Evolutionary conservation across 345 rosid species (phyloP).

Genomic region (Moricandia moricandioides): DNA sequence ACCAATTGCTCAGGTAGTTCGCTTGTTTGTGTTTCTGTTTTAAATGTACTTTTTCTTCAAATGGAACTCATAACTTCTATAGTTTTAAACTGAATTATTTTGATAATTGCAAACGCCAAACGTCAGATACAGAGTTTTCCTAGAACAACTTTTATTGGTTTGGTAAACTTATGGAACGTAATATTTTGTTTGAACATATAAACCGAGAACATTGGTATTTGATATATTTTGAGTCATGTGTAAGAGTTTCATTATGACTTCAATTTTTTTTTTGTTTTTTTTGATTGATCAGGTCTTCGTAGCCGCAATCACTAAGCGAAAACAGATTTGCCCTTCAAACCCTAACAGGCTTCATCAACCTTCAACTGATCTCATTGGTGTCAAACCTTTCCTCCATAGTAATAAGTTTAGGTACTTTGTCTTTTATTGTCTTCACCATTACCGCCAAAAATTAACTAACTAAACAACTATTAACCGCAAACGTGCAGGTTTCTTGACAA

Average conservation of each 20-base stretch:
- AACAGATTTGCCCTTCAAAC: slow-evolving; percentile 67
- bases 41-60: neutral
- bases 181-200: neutral
- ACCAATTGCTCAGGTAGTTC: slow-evolving; percentile 79
- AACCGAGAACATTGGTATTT: neutral
- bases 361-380: slow-evolving; percentile 34
- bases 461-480: neutral
- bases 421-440: neutral
- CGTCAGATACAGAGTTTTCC: neutral
- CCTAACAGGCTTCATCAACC: slow-evolving; percentile 49
- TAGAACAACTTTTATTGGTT: neutral
- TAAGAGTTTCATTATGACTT: slow-evolving; percentile 8
- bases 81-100: neutral
- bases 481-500: slow-evolving; percentile 77
- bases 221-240: neutral
- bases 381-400: slow-evolving; percentile 43
- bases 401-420: slow-evolving; percentile 61
- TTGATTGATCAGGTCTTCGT: slow-evolving; percentile 58
- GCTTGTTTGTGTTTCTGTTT: neutral
- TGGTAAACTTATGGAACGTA: neutral
- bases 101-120: neutral
- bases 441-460: slow-evolving; percentile 5
- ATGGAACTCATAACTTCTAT: neutral
- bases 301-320: slow-evolving; percentile 73
- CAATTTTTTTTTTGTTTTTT: neutral